Percentiles rank a stretch among this genome's conserved stretches.
phyloP scores from a whole-genome alignment of 345 rosid species.

The Camelina neglecta region DNA sequence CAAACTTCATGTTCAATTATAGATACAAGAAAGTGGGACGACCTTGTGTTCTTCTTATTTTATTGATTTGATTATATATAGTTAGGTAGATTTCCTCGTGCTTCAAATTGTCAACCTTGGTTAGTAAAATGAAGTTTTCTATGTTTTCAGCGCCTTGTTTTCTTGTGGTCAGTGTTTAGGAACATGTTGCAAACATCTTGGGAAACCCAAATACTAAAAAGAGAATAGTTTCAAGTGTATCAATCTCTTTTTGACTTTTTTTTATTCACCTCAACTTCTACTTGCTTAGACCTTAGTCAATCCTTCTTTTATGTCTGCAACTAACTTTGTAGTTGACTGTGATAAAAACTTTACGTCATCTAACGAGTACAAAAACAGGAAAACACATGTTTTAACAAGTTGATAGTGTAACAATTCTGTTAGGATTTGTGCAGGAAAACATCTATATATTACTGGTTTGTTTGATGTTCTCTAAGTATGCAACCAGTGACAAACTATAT shows the following conservation, averaged over 20 bases:
- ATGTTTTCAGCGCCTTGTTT: conserved; percentile 14
- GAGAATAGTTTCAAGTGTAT: background rate
- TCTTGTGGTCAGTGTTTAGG: conserved; percentile 30
- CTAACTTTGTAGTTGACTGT: conserved; percentile 23
- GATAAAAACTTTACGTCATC: conserved; percentile 12
- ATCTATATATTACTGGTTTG: background rate
- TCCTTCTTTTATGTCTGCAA: conserved; percentile 18
- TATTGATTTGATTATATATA: conserved; percentile 10
- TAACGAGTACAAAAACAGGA: background rate
- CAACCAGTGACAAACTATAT: background rate
- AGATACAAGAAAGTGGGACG: conserved; percentile 5
- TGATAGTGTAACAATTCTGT: background rate
- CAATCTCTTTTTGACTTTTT: conserved; percentile 22
- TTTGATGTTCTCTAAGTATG: background rate
- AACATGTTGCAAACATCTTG: conserved; percentile 25
- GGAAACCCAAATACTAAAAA: conserved; percentile 1
- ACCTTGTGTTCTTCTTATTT: conserved; percentile 9
- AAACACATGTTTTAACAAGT: background rate
- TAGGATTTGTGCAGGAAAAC: background rate
- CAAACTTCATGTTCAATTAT: background rate
- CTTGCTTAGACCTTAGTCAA: conserved; percentile 26
- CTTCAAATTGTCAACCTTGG: conserved; percentile 21
- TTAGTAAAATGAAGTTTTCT: conserved; percentile 1
- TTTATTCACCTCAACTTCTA: background rate
- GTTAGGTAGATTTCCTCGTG: conserved; percentile 11